These are phyloP conservation scores for Coniochaeta sp. DNA, from an alignment of 2,329 filamentous ascomycete species.

Conservation along the genomic window DNA sequence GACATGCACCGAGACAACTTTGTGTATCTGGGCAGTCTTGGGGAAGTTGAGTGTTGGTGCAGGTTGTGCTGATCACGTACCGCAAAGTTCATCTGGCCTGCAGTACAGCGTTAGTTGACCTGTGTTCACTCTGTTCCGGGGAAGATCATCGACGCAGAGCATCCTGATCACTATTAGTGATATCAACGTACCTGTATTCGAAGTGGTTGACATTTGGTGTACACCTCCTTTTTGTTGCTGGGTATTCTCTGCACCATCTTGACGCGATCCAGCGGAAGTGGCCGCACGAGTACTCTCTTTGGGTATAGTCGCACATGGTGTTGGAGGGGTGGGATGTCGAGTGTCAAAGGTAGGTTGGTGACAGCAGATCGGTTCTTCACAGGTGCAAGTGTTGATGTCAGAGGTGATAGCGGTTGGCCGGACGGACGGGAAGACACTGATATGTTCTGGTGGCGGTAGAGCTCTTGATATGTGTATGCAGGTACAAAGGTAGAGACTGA, in stretches of 20 bases:
- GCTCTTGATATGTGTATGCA: background rate
- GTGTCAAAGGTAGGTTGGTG: background rate
- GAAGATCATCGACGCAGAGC: too few species aligned
- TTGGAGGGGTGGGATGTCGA: background rate
- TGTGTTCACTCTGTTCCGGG: too few species aligned
- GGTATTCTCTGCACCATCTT: conserved; percentile 25
- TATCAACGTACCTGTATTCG: conserved; percentile 18
- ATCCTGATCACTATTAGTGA: too few species aligned
- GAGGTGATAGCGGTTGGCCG: too few species aligned
- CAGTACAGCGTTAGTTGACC: background rate
- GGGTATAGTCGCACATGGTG: conserved; percentile 46
- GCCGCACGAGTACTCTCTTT: conserved; percentile 28
- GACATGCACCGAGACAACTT: background rate
- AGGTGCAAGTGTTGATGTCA: background rate
- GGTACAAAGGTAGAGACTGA: background rate
- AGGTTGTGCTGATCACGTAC: conserved; percentile 13
- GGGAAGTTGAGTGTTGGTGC: background rate
- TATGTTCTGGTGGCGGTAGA: background rate
- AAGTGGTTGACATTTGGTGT: conserved; percentile 25
- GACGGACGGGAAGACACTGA: background rate
- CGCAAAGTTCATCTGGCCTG: conserved; percentile 21
- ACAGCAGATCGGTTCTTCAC: background rate
- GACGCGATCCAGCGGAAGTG: conserved; percentile 28
- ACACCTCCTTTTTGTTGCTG: conserved; percentile 23
- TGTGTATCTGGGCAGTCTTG: background rate